Conservation (phyloP, 768 basidiomycete genomes). For the Candolleomyces aberdarensis region DNA sequence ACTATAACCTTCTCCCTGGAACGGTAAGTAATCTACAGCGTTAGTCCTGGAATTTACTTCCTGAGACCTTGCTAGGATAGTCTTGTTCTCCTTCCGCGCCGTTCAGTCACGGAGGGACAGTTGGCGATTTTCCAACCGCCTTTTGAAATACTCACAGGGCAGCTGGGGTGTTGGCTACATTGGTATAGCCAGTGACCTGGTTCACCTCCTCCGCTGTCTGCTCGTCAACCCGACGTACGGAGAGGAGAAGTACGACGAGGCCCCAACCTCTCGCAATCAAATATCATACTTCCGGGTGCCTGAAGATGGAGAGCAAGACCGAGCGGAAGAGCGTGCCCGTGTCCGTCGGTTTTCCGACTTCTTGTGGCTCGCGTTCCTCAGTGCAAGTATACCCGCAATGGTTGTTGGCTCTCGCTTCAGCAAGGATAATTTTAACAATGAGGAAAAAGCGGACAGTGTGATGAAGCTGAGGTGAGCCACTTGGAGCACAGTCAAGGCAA, state of each 20-base stretch:
- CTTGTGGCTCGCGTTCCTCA: conserved; percentile 25
- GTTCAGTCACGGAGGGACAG: neutral
- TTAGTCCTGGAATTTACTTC: too few relatives aligned
- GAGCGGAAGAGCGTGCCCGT: conserved; percentile 23
- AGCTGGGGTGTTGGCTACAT: conserved; percentile 30
- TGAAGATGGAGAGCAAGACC: conserved; percentile 26
- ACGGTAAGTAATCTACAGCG: too few relatives aligned
- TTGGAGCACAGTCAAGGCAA: too few relatives aligned
- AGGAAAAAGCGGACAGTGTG: conserved; percentile 16
- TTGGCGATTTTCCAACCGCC: neutral
- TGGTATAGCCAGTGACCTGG: conserved; percentile 26
- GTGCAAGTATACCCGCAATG: conserved; percentile 26
- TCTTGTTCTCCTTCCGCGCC: neutral
- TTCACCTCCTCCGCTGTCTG: neutral
- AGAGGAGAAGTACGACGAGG: conserved; percentile 16
- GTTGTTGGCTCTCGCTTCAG: conserved; percentile 24
- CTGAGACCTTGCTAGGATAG: neutral
- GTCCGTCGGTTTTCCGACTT: conserved; percentile 27
- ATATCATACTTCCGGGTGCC: conserved; percentile 20
- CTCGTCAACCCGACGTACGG: neutral
- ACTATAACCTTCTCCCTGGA: too few relatives aligned
- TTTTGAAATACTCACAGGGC: conserved; percentile 26
- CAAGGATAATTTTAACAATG: conserved; percentile 13
- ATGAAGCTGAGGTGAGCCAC: conserved; percentile 18
- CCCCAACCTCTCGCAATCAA: conserved; percentile 23